These are phyloP conservation scores for Phylloporus sp. DNA, from an alignment of 768 basidiomycete genomes.

Conservation along the genomic window DNA sequence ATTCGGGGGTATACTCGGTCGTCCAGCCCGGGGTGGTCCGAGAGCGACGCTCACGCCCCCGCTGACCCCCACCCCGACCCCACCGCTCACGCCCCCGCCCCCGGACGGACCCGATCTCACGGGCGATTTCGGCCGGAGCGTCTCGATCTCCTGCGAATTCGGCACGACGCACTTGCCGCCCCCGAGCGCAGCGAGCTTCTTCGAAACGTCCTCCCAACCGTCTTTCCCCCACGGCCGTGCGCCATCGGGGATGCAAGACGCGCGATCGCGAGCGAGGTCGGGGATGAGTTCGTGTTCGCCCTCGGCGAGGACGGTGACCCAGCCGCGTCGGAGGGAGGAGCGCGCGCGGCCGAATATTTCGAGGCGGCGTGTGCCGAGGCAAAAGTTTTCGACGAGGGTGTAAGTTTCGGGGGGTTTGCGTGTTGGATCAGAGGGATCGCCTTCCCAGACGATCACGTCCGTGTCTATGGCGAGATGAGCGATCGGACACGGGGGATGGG, in stretches of 20 bases:
- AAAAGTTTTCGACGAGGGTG: slow-evolving; percentile 95
- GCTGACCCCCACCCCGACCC: slow-evolving; percentile 19
- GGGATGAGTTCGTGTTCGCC: slow-evolving; percentile 54
- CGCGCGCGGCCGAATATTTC: slow-evolving; percentile 78
- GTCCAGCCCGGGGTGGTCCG: slow-evolving; percentile 15
- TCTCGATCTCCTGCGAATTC: slow-evolving; percentile 74
- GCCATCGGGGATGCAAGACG: slow-evolving; percentile 24
- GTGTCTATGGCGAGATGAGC: slow-evolving; percentile 48
- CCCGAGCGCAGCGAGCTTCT: slow-evolving; percentile 41
- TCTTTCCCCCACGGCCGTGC: slow-evolving; percentile 53
- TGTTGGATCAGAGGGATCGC: slow-evolving; percentile 77
- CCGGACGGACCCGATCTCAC: slow-evolving; percentile 37
- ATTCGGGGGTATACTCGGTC: slow-evolving; percentile 11
- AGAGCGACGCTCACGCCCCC: slow-evolving; percentile 17
- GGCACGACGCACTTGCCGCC: slow-evolving; percentile 63
- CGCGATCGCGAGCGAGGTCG: slow-evolving; percentile 29
- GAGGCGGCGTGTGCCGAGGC: slow-evolving; percentile 85
- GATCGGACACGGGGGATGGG: not conserved
- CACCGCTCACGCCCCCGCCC: slow-evolving; percentile 25
- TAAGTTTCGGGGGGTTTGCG: slow-evolving; percentile 95
- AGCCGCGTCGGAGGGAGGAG: slow-evolving; percentile 74
- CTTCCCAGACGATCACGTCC: slow-evolving; percentile 96
- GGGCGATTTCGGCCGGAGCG: slow-evolving; percentile 82
- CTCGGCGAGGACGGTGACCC: slow-evolving; percentile 80
- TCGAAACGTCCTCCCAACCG: slow-evolving; percentile 59